phyloP scores from a whole-genome alignment of 2,329 filamentous ascomycete species.

The Phialophora tarda region DNA sequence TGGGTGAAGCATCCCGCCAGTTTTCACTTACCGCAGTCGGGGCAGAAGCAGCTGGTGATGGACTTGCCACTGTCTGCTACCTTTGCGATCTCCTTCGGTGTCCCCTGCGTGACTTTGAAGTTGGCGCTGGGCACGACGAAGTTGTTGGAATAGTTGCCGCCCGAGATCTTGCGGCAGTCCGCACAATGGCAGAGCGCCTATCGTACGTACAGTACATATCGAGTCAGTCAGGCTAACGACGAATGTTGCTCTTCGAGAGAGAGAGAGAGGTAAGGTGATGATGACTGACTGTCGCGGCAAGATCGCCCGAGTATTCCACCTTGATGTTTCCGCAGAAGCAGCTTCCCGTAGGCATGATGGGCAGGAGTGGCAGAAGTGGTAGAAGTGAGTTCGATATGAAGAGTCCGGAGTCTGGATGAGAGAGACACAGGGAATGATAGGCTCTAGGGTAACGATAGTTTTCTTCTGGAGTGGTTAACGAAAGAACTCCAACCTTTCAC shows the following conservation, averaged over 20 bases:
- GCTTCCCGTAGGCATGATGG: constrained; percentile 41
- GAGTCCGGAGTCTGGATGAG: background rate
- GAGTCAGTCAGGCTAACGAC: background rate
- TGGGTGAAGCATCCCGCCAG: too few species aligned
- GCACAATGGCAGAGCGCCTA: constrained; percentile 48
- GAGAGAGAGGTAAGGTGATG: background rate
- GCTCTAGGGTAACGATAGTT: too few species aligned
- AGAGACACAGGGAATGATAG: background rate
- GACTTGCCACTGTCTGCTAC: constrained; percentile 46
- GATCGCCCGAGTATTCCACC: constrained; percentile 44
- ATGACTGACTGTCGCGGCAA: constrained; percentile 41
- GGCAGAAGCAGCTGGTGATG: constrained; percentile 48
- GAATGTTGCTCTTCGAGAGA: background rate
- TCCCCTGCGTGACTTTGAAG: constrained; percentile 43
- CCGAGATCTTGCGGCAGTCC: constrained; percentile 50
- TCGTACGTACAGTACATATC: background rate
- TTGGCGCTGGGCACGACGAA: constrained; percentile 43
- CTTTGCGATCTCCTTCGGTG: constrained; percentile 45
- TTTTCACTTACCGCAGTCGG: constrained; percentile 43
- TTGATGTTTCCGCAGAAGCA: constrained; percentile 49
- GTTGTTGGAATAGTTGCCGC: constrained; percentile 43
- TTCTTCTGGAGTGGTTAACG: too few species aligned
- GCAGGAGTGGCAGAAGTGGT: constrained; percentile 2
- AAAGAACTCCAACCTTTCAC: background rate
- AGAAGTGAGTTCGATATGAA: background rate